Evolutionary conservation across 768 basidiomycete genomes (phyloP).

Genomic region (Kwoniella sp.): DNA sequence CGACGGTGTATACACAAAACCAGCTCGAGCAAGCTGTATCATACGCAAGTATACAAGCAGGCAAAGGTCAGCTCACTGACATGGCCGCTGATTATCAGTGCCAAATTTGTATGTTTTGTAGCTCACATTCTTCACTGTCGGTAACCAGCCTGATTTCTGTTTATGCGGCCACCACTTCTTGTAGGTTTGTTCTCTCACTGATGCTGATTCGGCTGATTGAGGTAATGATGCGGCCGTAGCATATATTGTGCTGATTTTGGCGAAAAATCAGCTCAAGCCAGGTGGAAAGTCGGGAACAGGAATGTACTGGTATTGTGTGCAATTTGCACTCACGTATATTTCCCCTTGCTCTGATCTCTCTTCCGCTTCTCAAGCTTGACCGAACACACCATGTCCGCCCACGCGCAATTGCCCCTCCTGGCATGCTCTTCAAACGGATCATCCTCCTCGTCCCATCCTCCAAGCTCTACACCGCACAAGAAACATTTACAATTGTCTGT

Average conservation of each 20-base stretch:
- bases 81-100: not conserved
- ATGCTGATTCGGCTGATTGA: constrained; percentile 32
- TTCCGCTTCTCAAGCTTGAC: constrained; percentile 56
- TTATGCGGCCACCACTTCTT: constrained; percentile 55
- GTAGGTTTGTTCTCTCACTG: constrained; percentile 41
- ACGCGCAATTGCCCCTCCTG: constrained; percentile 74
- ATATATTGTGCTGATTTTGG: constrained; percentile 15
- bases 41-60: not conserved
- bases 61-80: not conserved
- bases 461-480: constrained; percentile 76
- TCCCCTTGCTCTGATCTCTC: constrained; percentile 27
- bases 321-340: constrained; percentile 15
- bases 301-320: not conserved
- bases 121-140: constrained; percentile 49
- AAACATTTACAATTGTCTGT: constrained; percentile 79
- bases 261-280: constrained; percentile 2
- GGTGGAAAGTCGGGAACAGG: not conserved
- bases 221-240: constrained; percentile 37
- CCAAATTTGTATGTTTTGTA: not conserved
- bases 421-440: constrained; percentile 85
- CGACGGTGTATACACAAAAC: constrained; percentile 79
- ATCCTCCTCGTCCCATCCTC: constrained; percentile 81
- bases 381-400: constrained; percentile 80
- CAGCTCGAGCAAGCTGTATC: constrained; percentile 80
- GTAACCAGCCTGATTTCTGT: constrained; percentile 48